Evolutionary conservation across 2,329 filamentous ascomycete genomes (phyloP), one percentile per base, ranked within the genome.

Genomic region (Phyllosticta citriasiana): DNA sequence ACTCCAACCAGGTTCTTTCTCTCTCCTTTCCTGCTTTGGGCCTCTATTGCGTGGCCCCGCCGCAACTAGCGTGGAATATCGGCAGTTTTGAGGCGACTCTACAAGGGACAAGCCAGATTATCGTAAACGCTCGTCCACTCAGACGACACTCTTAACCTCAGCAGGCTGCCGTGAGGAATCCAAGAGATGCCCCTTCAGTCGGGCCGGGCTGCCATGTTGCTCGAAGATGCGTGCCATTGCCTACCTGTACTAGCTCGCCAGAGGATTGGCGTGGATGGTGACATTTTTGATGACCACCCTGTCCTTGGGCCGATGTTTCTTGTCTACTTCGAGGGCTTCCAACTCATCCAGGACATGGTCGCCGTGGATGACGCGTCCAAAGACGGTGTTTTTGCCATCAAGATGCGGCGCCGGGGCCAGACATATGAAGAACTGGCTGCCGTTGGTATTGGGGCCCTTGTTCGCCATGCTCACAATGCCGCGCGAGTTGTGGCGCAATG

Each of bases 331-430:
- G 22, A 89, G 73, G 24, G 76, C 80, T 77, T 94, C 89, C 69
- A 94, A 80, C 72, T 83, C 85, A 60, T 85, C 83, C 67, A 94
- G 74, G 4, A 87, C 88, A 40, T 79, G 82, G 61, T 77, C 64
- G 10, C 76, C 71, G 68, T 77, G 77, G 51, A 87, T 71, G 35
- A 93, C 79, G 72, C 87, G 86, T 10, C 89, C 89, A 74, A 95
- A 93, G 1, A 93, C 86, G 0, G 89, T 92, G 71, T 94, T 94
- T 71, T 90, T 83, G 4, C 89, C 89, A 72, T 94, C 90, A 52
- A 95, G 78, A 75, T 94, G 90, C 47, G 88, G 83, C 26, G 89
- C 88, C 66, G 88, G 85, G 63, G 88, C 88, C 67, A 91, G 88
- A 1, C 86, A 84, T 63, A 94, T 79, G 73, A 92, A 95, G 76